Evolutionary conservation across 495 filamentous ascomycete species (phyloP).

Genomic region (Jackrogersella multiformis): DNA sequence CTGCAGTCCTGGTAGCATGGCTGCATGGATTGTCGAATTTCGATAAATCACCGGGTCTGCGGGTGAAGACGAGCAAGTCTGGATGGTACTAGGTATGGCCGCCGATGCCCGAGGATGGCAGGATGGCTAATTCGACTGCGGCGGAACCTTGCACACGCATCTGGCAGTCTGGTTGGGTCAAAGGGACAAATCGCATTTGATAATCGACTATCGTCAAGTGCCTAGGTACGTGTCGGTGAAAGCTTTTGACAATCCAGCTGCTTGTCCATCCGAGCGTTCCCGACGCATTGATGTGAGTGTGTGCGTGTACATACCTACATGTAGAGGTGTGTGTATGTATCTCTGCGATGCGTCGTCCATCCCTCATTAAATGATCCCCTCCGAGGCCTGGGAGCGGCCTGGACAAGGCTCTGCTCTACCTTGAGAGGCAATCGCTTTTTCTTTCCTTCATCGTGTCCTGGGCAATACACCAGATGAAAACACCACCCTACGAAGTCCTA

Average conservation of each 20-base stretch:
- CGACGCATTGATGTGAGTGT: constrained; percentile 21
- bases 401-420: constrained; percentile 23
- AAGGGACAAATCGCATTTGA: constrained; percentile 32
- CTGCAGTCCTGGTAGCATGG: constrained; percentile 17
- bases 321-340: too few species aligned
- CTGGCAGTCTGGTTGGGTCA: constrained; percentile 34
- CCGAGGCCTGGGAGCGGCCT: too few species aligned
- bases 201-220: constrained; percentile 19
- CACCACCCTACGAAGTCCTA: constrained; percentile 9
- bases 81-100: constrained; percentile 31
- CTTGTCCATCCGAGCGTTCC: constrained; percentile 33
- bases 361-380: constrained; percentile 20
- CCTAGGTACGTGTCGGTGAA: constrained; percentile 39
- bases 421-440: constrained; percentile 6
- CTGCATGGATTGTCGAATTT: constrained; percentile 28
- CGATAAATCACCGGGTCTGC: constrained; percentile 36
- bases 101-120: constrained; percentile 32
- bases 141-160: constrained; percentile 36
- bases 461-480: constrained; percentile 13
- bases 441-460: constrained; percentile 19
- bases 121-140: constrained; percentile 33
- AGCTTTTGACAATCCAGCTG: constrained; percentile 39
- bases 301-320: constrained; percentile 9
- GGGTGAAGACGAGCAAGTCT: constrained; percentile 39
- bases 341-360: constrained; percentile 24